These are phyloP conservation scores for Quercus berberidifolia DNA, from an alignment of 306 rosid species.

Conservation along the genomic window DNA sequence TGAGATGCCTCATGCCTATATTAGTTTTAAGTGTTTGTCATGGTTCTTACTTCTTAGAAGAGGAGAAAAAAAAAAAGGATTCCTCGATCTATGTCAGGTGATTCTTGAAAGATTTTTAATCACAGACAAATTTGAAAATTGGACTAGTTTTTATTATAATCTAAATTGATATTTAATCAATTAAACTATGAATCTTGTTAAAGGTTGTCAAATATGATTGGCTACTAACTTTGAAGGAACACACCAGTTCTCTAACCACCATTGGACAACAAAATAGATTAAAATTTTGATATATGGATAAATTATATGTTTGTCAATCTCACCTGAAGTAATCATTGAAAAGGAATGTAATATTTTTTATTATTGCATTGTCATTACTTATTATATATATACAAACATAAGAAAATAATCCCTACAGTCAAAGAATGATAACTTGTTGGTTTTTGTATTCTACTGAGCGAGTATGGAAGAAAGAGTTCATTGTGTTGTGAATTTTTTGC, in stretches of 20 bases:
- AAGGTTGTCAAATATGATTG: background rate
- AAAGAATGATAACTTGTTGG: background rate
- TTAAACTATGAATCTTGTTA: background rate
- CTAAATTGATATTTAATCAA: background rate
- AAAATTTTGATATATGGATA: background rate
- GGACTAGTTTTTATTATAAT: background rate
- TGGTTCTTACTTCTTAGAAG: background rate
- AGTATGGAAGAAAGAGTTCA: background rate
- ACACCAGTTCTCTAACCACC: background rate
- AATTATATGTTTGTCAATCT: constrained; percentile 1
- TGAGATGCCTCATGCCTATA: background rate
- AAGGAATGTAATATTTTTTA: background rate
- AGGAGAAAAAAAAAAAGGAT: background rate
- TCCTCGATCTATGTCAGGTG: background rate
- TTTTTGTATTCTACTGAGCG: background rate
- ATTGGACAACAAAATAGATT: too few relatives aligned
- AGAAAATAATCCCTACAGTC: background rate
- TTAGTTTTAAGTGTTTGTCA: background rate
- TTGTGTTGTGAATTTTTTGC: background rate
- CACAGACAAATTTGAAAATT: background rate
- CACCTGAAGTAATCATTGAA: constrained; percentile 8
- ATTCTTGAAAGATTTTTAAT: background rate
- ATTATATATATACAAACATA: background rate
- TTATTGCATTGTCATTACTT: background rate
- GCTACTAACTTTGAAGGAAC: background rate